A percentile compares a stretch with the other conserved stretches of the same genome.
Conservation (phyloP, 148 eudicot genomes). For the Talinum fruticosum region DNA sequence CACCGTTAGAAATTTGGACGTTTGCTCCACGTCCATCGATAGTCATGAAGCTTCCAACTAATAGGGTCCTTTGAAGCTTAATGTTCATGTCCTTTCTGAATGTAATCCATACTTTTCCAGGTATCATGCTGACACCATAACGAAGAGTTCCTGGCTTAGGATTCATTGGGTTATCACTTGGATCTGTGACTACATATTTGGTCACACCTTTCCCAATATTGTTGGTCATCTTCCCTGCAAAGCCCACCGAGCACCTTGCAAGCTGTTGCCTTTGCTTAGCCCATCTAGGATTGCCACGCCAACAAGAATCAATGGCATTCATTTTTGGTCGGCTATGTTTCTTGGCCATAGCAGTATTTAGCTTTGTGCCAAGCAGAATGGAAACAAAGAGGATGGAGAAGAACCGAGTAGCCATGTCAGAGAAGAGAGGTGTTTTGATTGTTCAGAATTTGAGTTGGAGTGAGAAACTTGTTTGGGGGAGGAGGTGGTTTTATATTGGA, state of each 20-base stretch:
- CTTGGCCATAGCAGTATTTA: slow-evolving; percentile 13
- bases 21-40: slow-evolving; percentile 66
- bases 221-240: slow-evolving; percentile 55
- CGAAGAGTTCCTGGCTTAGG: slow-evolving; percentile 68
- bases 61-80: slow-evolving; percentile 49
- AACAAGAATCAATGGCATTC: slow-evolving; percentile 68
- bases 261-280: slow-evolving; percentile 42
- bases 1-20: slow-evolving; percentile 49
- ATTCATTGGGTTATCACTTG: slow-evolving; percentile 44
- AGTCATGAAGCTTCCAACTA: slow-evolving; percentile 53
- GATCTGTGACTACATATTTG: slow-evolving; percentile 55
- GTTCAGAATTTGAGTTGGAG: slow-evolving; percentile 1
- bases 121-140: slow-evolving; percentile 48
- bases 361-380: slow-evolving; percentile 16
- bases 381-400: slow-evolving; percentile 4
- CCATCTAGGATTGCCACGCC: slow-evolving; percentile 68
- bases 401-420: slow-evolving; percentile 18
- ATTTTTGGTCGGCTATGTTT: slow-evolving; percentile 18
- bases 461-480: not conserved
- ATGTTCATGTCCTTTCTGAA: slow-evolving; percentile 60
- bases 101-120: slow-evolving; percentile 61
- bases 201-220: slow-evolving; percentile 43
- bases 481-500: slow-evolving; percentile 8
- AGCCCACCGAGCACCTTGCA: slow-evolving; percentile 63
- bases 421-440: not conserved